Base-by-base conservation (phyloP, 257 asterid species). In the Gentiana straminea region DNA sequence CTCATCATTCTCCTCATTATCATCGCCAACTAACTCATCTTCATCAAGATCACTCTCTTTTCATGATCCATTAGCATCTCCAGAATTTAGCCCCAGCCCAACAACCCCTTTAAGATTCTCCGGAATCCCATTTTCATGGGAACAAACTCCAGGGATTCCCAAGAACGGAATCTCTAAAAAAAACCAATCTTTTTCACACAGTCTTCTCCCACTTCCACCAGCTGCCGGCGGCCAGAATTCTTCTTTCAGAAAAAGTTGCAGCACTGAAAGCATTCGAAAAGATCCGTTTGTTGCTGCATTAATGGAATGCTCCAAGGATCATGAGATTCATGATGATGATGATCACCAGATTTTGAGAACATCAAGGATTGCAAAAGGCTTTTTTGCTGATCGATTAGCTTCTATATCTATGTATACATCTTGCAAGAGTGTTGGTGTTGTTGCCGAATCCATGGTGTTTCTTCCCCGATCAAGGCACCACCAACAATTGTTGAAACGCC, bases 51-150 rank as follows among this genome's bases (percentile, higher is more conserved):
- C 24, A 24, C 69, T 63, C 13, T 75, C 81, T 15, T 74, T 59
- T 64, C 70, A 49, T 32, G 77, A 70, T 52, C 12, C 66, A 8
- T 71, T 79, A 35, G 69, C 58, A 58, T 72, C 79, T 49, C 77
- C 67, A 1, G 65, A 71, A 47, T 41, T 41, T 41, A 41, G 46
- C 5, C 46, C 44, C 7, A 24, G 24, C 24, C 86, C 86, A 3
- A 44, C 4, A 46, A 65, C 57, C 24, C 69, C 86, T 0, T 62
- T 70, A 12, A 70, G 57, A 52, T 63, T 75, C 43, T 73, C 58
- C 70, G 89, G 94, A 9, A 57, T 86, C 10, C 97, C 97, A 51
- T 89, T 89, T 64, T 79, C 95, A 13, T 89, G 97, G 97, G 97
- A 89, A 33, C 68, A 78, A 64, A 65, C 78, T 53, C 97, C 95